These are phyloP conservation scores for Lotmaria passim DNA, from an alignment of 208 protist species.

Conservation along the genomic window DNA sequence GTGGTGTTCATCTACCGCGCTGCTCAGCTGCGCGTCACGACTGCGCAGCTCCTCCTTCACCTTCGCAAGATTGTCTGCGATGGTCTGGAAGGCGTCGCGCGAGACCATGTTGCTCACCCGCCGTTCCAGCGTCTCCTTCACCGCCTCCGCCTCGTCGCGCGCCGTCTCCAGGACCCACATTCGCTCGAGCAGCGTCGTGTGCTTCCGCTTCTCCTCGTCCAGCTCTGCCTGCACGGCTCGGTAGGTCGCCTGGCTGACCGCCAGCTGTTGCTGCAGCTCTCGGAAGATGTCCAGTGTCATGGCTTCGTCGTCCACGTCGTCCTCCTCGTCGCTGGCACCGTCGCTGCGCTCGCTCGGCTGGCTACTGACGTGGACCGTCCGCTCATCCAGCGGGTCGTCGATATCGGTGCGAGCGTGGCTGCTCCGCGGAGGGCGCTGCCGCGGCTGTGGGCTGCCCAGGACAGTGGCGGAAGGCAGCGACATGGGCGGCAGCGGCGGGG, in stretches of 20 bases:
- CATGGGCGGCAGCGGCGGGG: slow-evolving; percentile 30
- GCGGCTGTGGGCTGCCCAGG: slow-evolving; percentile 8
- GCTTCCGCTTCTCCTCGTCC: slow-evolving; percentile 56
- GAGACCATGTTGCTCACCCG: slow-evolving; percentile 50
- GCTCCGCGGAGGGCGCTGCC: not conserved
- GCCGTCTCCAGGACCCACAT: slow-evolving; percentile 76
- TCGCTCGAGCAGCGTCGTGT: slow-evolving; percentile 64
- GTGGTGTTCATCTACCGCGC: slow-evolving; percentile 20
- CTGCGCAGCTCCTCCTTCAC: slow-evolving; percentile 25
- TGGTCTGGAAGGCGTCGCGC: slow-evolving; percentile 48
- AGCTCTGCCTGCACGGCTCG: slow-evolving; percentile 48
- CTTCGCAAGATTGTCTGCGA: slow-evolving; percentile 43
- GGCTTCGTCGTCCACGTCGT: slow-evolving; percentile 28
- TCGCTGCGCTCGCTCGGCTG: slow-evolving; percentile 4
- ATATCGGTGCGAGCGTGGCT: not conserved
- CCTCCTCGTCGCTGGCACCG: slow-evolving; percentile 26
- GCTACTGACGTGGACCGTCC: not conserved
- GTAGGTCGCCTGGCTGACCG: slow-evolving; percentile 43
- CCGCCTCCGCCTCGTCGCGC: slow-evolving; percentile 46
- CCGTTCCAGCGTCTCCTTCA: slow-evolving; percentile 13
- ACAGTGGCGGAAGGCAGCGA: slow-evolving; percentile 20
- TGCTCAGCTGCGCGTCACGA: slow-evolving; percentile 41
- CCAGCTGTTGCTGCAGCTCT: slow-evolving; percentile 53
- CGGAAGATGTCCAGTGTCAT: slow-evolving; percentile 30
- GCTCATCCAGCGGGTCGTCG: slow-evolving; percentile 12